Percentiles rank a stretch among this genome's conserved stretches.
Conservation (phyloP, 805 yeast species). For the Lachancea thermotolerans region DNA sequence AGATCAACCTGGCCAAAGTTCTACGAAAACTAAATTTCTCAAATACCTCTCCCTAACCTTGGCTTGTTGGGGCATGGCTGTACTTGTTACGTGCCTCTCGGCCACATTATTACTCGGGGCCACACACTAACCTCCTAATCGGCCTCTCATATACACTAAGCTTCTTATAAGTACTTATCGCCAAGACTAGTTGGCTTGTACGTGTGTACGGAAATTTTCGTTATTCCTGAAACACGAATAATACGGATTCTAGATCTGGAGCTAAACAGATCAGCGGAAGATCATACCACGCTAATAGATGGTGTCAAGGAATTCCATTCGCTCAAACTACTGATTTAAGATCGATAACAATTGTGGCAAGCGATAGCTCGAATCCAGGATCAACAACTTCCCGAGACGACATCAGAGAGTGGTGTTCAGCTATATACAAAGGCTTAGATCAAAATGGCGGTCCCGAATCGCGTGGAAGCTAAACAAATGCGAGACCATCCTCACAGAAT, state of each 20-base stretch:
- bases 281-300: background rate
- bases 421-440: background rate
- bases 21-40: conserved; percentile 28
- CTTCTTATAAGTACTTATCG: background rate
- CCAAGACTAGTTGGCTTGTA: background rate
- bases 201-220: background rate
- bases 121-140: conserved; percentile 12
- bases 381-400: too few relatives aligned
- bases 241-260: too few relatives aligned
- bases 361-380: too few relatives aligned
- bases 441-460: conserved; percentile 17
- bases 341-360: too few relatives aligned
- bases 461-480: conserved; percentile 21
- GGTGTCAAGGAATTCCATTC: background rate
- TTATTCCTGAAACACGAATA: background rate
- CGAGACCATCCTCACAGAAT: conserved; percentile 22
- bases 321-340: too few relatives aligned
- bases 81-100: conserved; percentile 46
- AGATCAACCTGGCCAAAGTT: conserved; percentile 12
- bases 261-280: too few relatives aligned
- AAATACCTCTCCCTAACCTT: conserved; percentile 36
- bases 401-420: background rate
- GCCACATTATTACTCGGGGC: conserved; percentile 30
- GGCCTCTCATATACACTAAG: too few relatives aligned
- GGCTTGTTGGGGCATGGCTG: conserved; percentile 43